These are phyloP conservation scores for Zymoseptoria passerinii DNA, from an alignment of 2,329 filamentous ascomycete genomes.

Conservation along the genomic window DNA sequence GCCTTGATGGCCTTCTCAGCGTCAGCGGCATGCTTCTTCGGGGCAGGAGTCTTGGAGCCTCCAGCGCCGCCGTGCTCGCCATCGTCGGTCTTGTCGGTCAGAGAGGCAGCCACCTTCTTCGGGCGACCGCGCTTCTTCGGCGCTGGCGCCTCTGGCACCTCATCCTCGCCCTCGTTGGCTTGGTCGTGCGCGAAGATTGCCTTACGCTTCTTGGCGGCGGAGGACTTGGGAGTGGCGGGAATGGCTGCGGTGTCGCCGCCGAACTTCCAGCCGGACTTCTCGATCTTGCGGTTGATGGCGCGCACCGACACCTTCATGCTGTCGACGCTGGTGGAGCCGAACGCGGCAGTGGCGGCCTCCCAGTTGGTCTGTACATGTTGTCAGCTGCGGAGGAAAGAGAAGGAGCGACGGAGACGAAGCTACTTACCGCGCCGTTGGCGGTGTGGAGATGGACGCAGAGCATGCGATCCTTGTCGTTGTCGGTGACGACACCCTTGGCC, in stretches of 20 bases:
- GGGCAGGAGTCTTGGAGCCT: not conserved
- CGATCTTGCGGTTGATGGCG: slow-evolving; percentile 20
- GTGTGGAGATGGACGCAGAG: slow-evolving; percentile 21
- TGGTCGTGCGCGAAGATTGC: slow-evolving; percentile 3
- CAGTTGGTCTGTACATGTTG: slow-evolving; percentile 19
- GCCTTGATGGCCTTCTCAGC: not conserved
- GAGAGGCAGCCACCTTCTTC: slow-evolving; percentile 8
- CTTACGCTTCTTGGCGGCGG: slow-evolving; percentile 25
- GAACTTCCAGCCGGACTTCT: slow-evolving; percentile 17
- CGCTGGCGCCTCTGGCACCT: slow-evolving; percentile 15
- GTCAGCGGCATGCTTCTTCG: not conserved
- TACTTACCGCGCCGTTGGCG: slow-evolving; percentile 11
- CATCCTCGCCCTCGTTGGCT: not conserved
- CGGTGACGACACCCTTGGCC: slow-evolving; percentile 18
- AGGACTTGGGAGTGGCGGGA: not conserved
- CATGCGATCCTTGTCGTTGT: slow-evolving; percentile 26
- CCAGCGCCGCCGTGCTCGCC: not conserved
- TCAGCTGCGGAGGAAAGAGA: not conserved
- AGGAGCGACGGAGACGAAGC: not conserved
- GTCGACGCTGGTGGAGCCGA: slow-evolving; percentile 18
- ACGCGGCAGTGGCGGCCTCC: slow-evolving; percentile 22
- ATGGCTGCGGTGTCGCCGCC: slow-evolving; percentile 3
- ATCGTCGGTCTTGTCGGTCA: slow-evolving; percentile 33
- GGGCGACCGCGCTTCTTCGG: slow-evolving; percentile 38
- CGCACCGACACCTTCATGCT: slow-evolving; percentile 20